These are phyloP conservation scores for Paecilomyces sp. DNA, from an alignment of 2,329 filamentous ascomycete genomes.

Conservation along the genomic window DNA sequence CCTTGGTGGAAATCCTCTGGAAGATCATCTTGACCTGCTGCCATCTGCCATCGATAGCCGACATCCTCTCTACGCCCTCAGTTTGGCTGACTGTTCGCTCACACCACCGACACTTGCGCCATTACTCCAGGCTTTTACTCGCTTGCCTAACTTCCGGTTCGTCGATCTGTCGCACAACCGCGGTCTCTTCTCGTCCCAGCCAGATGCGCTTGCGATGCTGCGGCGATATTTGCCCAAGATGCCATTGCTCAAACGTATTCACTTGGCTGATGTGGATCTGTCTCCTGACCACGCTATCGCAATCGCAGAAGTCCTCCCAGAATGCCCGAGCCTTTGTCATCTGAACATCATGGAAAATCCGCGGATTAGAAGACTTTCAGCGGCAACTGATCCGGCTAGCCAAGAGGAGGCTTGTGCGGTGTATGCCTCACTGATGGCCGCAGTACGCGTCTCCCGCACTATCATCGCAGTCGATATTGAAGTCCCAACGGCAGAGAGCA, in stretches of 20 bases:
- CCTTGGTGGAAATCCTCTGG: slow-evolving; percentile 73
- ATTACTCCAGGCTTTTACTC: slow-evolving; percentile 66
- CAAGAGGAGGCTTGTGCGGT: slow-evolving; percentile 93
- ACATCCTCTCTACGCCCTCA: slow-evolving; percentile 68
- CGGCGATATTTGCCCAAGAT: slow-evolving; percentile 81
- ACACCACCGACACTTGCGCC: slow-evolving; percentile 64
- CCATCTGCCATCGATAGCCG: slow-evolving; percentile 30
- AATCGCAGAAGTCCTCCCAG: slow-evolving; percentile 81
- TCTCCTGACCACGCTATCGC: slow-evolving; percentile 84
- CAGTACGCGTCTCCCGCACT: slow-evolving; percentile 72
- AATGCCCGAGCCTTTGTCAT: slow-evolving; percentile 73
- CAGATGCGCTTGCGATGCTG: slow-evolving; percentile 67
- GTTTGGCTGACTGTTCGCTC: slow-evolving; percentile 78
- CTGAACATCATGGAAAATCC: slow-evolving; percentile 77
- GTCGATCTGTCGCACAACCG: slow-evolving; percentile 89
- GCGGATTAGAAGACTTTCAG: slow-evolving; percentile 57
- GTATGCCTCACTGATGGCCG: slow-evolving; percentile 85
- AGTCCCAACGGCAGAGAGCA: slow-evolving; percentile 71
- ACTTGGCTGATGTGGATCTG: slow-evolving; percentile 77
- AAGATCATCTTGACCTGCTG: slow-evolving; percentile 43
- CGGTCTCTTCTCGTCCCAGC: slow-evolving; percentile 64
- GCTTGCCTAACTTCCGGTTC: slow-evolving; percentile 69
- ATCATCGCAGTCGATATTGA: slow-evolving; percentile 90
- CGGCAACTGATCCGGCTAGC: slow-evolving; percentile 67
- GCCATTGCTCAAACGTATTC: slow-evolving; percentile 69